Evolutionary conservation across 2,329 filamentous ascomycete species (phyloP).

Genomic region (Cladosporium sp.): DNA sequence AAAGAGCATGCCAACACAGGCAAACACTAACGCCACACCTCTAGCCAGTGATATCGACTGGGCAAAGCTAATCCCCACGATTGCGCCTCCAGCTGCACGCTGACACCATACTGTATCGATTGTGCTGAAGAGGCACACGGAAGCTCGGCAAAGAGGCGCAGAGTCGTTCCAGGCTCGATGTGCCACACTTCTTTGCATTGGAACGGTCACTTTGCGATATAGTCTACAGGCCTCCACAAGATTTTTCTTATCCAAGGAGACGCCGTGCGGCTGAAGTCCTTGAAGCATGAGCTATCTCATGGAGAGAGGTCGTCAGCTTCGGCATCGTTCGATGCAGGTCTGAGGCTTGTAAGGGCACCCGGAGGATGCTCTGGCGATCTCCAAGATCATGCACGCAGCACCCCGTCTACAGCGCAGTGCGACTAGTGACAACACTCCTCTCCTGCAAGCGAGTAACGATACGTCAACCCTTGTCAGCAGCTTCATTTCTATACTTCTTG

Average conservation of each 20-base stretch:
- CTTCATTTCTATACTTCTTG: not conserved
- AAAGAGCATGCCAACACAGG: not conserved
- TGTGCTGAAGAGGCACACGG: not conserved
- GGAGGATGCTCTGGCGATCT: not conserved
- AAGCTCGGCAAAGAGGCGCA: not conserved
- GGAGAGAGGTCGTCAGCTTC: not conserved
- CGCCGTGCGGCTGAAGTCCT: not conserved
- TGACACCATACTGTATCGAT: not conserved
- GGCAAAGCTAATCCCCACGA: conserved; percentile 5
- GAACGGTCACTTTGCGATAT: not conserved
- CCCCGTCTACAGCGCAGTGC: not conserved
- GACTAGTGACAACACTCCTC: not conserved
- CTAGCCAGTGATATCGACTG: not conserved
- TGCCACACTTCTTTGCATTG: not conserved
- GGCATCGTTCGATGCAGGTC: not conserved
- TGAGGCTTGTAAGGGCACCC: not conserved
- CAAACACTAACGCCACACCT: conserved; percentile 1
- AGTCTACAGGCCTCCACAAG: not conserved
- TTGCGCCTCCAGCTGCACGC: not conserved
- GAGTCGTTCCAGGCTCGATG: not conserved
- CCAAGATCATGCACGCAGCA: not conserved
- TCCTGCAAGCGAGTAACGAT: not conserved
- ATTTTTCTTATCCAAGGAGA: not conserved
- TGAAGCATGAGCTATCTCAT: not conserved
- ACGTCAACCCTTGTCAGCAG: not conserved